phyloP scores from a whole-genome alignment of 768 basidiomycete species.

The Nidularia pulvinata region DNA sequence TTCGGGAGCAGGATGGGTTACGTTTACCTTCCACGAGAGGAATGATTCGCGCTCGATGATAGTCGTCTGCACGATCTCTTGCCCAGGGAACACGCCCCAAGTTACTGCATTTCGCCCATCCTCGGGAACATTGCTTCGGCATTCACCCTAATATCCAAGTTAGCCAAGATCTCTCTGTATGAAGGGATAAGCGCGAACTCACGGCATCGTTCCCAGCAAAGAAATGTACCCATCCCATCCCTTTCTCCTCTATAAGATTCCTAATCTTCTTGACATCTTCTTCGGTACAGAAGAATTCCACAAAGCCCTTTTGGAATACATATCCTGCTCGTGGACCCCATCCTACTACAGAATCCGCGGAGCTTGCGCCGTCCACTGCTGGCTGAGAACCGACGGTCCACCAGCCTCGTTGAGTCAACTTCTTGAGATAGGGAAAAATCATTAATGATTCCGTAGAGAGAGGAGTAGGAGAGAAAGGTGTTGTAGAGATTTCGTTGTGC shows the following conservation, averaged over 20 bases:
- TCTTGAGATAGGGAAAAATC: slow-evolving; percentile 78
- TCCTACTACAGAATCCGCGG: slow-evolving; percentile 79
- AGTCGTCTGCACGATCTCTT: slow-evolving; percentile 95
- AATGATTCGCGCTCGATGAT: slow-evolving; percentile 97
- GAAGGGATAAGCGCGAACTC: slow-evolving; percentile 14
- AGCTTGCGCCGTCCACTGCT: slow-evolving; percentile 78
- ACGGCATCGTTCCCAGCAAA: slow-evolving; percentile 85
- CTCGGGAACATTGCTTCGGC: slow-evolving; percentile 75
- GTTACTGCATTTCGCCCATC: slow-evolving; percentile 93
- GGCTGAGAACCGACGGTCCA: slow-evolving; percentile 99
- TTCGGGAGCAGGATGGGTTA: not conserved
- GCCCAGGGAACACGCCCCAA: slow-evolving; percentile 98
- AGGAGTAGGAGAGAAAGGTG: slow-evolving; percentile 87
- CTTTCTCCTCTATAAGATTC: slow-evolving; percentile 48
- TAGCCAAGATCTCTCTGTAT: not conserved
- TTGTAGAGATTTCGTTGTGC: slow-evolving; percentile 65
- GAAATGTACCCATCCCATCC: slow-evolving; percentile 74
- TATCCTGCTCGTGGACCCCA: slow-evolving; percentile 95
- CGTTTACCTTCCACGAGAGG: slow-evolving; percentile 88
- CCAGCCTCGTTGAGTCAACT: slow-evolving; percentile 77
- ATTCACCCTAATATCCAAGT: slow-evolving; percentile 59
- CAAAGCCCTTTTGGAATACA: slow-evolving; percentile 97
- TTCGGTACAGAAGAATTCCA: slow-evolving; percentile 88
- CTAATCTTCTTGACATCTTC: slow-evolving; percentile 61
- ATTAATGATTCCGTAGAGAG: slow-evolving; percentile 80